A percentile compares a stretch with the other conserved stretches of the same genome.
Conservation (phyloP, 148 eudicot species). For the Bassia scoparia region DNA sequence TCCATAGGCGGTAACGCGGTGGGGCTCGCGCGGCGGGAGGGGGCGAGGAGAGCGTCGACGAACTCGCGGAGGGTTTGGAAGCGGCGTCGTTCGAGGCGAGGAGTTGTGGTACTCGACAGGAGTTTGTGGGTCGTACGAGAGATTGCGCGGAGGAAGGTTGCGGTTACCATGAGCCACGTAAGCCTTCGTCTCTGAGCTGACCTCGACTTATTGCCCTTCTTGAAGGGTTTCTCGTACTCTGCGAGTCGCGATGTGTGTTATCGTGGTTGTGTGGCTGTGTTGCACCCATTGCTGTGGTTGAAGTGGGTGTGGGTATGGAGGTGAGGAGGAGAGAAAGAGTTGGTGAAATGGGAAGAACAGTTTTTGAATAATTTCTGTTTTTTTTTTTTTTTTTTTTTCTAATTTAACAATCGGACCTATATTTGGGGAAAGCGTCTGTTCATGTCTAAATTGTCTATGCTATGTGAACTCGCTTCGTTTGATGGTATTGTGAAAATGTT, state of each 20-base stretch:
- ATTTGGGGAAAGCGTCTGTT: constrained; percentile 4
- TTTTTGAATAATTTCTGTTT: no score
- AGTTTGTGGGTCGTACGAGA: constrained; percentile 23
- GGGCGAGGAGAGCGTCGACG: constrained; percentile 46
- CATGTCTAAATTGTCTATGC: not conserved
- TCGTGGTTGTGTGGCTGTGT: not conserved
- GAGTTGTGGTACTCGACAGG: constrained; percentile 47
- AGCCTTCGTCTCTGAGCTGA: constrained; percentile 35
- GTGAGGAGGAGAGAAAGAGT: constrained; percentile 6
- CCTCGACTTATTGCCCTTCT: constrained; percentile 33
- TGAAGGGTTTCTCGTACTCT: constrained; percentile 18
- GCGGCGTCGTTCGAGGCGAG: constrained; percentile 30
- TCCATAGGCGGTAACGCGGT: constrained; percentile 34
- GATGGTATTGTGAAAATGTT: no score
- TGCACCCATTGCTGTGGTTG: not conserved
- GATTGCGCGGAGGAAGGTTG: constrained; percentile 24
- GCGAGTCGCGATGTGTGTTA: not conserved
- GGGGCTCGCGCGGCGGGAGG: constrained; percentile 35
- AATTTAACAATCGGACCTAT: not conserved
- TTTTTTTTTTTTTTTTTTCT: not conserved
- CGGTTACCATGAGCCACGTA: constrained; percentile 41
- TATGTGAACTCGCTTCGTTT: no score
- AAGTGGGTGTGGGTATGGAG: not conserved
- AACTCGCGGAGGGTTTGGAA: constrained; percentile 41
- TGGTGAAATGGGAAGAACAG: not conserved